Base-by-base conservation (phyloP, 768 basidiomycete genomes). In the Serendipita sp. region DNA sequence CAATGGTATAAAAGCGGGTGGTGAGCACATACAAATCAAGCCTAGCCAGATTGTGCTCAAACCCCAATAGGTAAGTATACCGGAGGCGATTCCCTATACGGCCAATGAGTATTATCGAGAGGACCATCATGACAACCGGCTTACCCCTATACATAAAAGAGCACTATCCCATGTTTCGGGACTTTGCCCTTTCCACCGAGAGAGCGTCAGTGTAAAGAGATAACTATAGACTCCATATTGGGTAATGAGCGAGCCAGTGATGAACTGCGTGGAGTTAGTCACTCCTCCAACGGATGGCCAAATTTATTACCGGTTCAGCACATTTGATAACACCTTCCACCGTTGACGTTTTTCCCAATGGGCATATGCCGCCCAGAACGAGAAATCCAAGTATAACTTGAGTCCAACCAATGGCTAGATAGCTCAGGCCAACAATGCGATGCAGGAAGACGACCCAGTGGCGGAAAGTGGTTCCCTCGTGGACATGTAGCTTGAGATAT, bases 401-500 rank as follows among this genome's bases (percentile, higher is more conserved):
- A 32, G 56, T 60, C 56, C 56, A 60, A n/a, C 56, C 56, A 60
- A 60, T 23, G 8, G 56, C 30, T 8, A 36, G 4, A n/a, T 60
- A 60, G n/a, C 56, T 60, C 56, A 60, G 10, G 28, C 56, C 56
- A 60, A 60, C 56, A 10, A 60, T 34, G 16, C 56, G 56, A 18
- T 60, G 56, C 10, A 35, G 28, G 34, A 60, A 36, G 35, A 60
- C 56, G 23, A 60, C 32, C 56, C 56, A 60, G 3, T 38, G 18
- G 28, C 56, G 56, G n/a, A 60, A 60, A 32, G 28, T n/a, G 1
- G 84, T 82, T 66, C 79, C 78, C 74, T 95, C 90, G 67, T 93
- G 80, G 32, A 96, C 85, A 73, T 96, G 94, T 4, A 94, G 76
- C 74, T 95, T 96, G 69, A 97, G 85, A 74, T 95, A 97, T 48